Evolutionary conservation across 129 eudicot genomes (phyloP), one percentile per base, ranked within the genome.

Genomic region (Artemisia argyi): DNA sequence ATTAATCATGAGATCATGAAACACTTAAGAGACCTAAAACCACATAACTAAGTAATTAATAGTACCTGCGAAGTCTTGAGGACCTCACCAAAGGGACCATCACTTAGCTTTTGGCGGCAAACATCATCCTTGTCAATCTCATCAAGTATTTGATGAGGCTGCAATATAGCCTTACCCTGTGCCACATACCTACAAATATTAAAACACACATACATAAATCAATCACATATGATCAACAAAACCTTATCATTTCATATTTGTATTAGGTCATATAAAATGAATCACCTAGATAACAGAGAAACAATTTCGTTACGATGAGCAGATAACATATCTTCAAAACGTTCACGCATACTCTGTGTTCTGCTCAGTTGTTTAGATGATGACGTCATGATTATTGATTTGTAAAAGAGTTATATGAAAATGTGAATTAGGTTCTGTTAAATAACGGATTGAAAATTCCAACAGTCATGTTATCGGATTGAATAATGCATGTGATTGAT

Each of bases 101-200:
- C 96, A 8, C 62, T 80, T 12, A 95, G 96, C 30, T 67, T 79
- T 68, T 81, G 64, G 52, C 80, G 75, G 1, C 83, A 74, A 49
- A 80, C 35, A 3, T 80, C 91, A 46, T 74, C 83, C 10, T 85
- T 88, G 11, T 95, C 95, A 52, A 95, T 85, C 66, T 91, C 96
- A 71, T 86, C 91, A 24, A 95, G 86, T 80, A 95, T 75, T 69
- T 86, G 79, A 81, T 95, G 99, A 9, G 99, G 91, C 65, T 95
- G 99, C 83, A 95, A 62, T 66, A 91, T 74, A 17, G 97, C 85
- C 86, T 95, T 95, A 84, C 99, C 99, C 86, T 95, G 94, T 6
- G 88, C 94, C 73, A 88, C 99, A 79, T 95, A 95, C 82, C 97
- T 94, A 75, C 12, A 3, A 3, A 51, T n/a, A n/a, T 20, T 5